Evolutionary conservation across 1,284 basidiomycete genomes (phyloP), one percentile per base, ranked within the genome.

Genomic region (Sporisorium sorghi): DNA sequence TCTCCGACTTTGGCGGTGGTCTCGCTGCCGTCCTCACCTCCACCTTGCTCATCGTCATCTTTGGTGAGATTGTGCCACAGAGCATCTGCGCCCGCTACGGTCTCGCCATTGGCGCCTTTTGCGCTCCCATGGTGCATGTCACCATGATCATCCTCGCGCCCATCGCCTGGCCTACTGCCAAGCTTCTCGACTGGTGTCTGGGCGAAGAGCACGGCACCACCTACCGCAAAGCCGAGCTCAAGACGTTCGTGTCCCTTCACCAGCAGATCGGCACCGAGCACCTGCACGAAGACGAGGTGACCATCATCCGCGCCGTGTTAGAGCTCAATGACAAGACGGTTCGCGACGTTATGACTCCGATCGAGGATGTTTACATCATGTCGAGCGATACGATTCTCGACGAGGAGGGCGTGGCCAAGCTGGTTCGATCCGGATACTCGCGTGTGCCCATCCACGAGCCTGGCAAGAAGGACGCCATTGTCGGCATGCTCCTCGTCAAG

Each of bases 391-490:
- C 90, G 10, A 88, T 95, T 28, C 86, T 99, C 48, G 91, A 97
- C 84, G 90, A 93, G 76, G 87, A 89, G 0, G 89, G 89, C 0
- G 90, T 85, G 23, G 96, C 39, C 90, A 95, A 82, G 87, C 68
- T 86, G 28, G 81, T 86, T 28, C 73, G 83, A 32, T 82, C 83
- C 62, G 96, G 96, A 0, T 97, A 97, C 84, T 97, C 94, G 2
- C 90, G 96, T 24, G 93, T 98, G 76, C 96, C 96, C 0, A 89
- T 99, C 1, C 92, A 97, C 82, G 90, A 92, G 76, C 88, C 91
- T 3, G 89, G 89, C 5, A 88, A 92, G 56, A 89, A 90, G 2
- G 86, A 90, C 14, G 89, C 92, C 42, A 97, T 97, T 81, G 86
- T 92, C 14, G 96, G 96, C 0, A 89, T 97, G 76, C 87, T 99